Conservation (phyloP, 2,329 filamentous ascomycete species). For the Penicillium sp. region DNA sequence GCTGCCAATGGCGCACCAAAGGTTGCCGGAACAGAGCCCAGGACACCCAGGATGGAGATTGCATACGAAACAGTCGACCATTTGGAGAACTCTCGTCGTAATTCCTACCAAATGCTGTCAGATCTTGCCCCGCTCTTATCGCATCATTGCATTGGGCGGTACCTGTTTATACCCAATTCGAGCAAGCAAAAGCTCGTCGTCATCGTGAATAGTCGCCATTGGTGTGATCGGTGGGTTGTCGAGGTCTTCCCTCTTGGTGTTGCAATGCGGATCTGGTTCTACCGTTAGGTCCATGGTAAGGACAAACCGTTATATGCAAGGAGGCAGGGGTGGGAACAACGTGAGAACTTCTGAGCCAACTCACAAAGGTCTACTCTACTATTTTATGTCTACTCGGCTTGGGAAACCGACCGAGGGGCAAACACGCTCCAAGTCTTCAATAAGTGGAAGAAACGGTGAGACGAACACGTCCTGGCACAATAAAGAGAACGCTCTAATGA, state of each 20-base stretch:
- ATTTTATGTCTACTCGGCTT: conserved; percentile 14
- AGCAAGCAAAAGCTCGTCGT: conserved; percentile 61
- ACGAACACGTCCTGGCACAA: conserved; percentile 1
- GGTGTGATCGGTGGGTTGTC: conserved; percentile 6
- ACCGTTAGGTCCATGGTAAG: conserved; percentile 17
- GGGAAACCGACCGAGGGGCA: conserved; percentile 16
- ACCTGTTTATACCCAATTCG: conserved; percentile 66
- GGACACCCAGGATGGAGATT: conserved; percentile 64
- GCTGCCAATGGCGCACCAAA: conserved; percentile 60
- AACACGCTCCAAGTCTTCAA: conserved; percentile 10
- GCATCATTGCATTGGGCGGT: conserved; percentile 11
- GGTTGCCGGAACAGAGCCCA: conserved; percentile 66
- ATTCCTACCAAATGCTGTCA: conserved; percentile 48
- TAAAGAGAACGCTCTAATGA: conserved; percentile 2
- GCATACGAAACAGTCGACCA: conserved; percentile 69
- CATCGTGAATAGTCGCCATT: conserved; percentile 52
- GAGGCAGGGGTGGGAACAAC: conserved; percentile 9
- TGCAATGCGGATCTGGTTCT: conserved; percentile 14
- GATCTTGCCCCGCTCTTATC: conserved; percentile 7
- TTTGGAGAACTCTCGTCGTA: conserved; percentile 64
- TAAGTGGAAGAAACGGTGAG: conserved; percentile 20
- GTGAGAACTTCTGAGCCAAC: conserved; percentile 3
- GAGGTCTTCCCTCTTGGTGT: not conserved
- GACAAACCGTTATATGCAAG: conserved; percentile 1
- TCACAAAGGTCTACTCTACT: conserved; percentile 14